Evolutionary conservation across 2,329 filamentous ascomycete species (phyloP).

Genomic region (Phaeophleospora eucalypticola): DNA sequence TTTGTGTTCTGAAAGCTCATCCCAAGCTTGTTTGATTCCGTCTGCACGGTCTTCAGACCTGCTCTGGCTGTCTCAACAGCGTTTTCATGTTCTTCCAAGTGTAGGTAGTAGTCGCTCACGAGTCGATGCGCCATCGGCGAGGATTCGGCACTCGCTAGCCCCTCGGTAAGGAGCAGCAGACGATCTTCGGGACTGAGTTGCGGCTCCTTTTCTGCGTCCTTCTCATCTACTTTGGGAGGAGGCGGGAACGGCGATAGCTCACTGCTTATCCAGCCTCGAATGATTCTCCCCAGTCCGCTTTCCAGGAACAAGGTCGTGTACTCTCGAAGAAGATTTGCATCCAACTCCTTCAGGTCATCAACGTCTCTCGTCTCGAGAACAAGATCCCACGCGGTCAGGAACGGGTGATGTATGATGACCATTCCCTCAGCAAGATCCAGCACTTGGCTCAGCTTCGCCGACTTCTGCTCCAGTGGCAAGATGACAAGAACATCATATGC

Average conservation of each 20-base stretch:
- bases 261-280: constrained; percentile 78
- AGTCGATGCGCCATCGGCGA: constrained; percentile 82
- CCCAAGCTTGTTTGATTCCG: constrained; percentile 63
- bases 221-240: constrained; percentile 41
- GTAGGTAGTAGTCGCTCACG: constrained; percentile 76
- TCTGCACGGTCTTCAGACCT: constrained; percentile 58
- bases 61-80: constrained; percentile 76
- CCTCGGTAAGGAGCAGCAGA: constrained; percentile 69
- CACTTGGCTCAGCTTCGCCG: constrained; percentile 66
- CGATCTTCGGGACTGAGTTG: constrained; percentile 70
- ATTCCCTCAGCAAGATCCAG: constrained; percentile 79
- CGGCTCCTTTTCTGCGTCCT: constrained; percentile 51
- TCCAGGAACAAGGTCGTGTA: constrained; percentile 83
- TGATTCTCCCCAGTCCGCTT: constrained; percentile 73
- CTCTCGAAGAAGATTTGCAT: constrained; percentile 70
- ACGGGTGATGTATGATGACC: constrained; percentile 93
- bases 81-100: constrained; percentile 78
- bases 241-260: constrained; percentile 82
- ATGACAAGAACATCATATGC: constrained; percentile 74
- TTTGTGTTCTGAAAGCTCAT: constrained; percentile 63
- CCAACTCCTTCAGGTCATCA: constrained; percentile 69
- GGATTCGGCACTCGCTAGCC: constrained; percentile 47
- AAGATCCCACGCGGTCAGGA: constrained; percentile 84
- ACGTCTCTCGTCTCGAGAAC: constrained; percentile 84
- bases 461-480: constrained; percentile 64